phyloP scores from a whole-genome alignment of 306 rosid genomes.

The Inga laurina region DNA sequence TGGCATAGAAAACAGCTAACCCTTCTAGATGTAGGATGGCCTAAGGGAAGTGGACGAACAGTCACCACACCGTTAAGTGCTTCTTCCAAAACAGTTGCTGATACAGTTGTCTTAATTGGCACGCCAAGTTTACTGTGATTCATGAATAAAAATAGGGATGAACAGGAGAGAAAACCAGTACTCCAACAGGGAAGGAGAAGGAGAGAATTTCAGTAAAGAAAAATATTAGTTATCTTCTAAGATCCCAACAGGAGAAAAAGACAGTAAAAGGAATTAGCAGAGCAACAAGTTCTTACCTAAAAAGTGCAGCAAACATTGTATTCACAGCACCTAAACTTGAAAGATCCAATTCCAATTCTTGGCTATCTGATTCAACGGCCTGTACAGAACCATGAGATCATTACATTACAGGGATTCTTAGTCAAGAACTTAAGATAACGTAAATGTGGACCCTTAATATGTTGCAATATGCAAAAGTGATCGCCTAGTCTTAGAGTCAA shows the following conservation, averaged over 20 bases:
- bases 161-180: constrained; percentile 6
- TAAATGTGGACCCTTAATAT: neutral
- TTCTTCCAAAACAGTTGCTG: constrained; percentile 93
- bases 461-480: constrained; percentile 5
- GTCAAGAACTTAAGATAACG: neutral
- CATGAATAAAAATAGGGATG: constrained; percentile 26
- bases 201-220: constrained; percentile 1
- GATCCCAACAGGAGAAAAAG: constrained; percentile 16
- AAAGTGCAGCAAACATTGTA: constrained; percentile 99
- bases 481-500: neutral
- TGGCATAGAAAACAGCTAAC: constrained; percentile 35
- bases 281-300: constrained; percentile 54
- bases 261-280: constrained; percentile 18
- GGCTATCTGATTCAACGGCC: constrained; percentile 95
- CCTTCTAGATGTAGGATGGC: constrained; percentile 68
- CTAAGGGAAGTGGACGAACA: constrained; percentile 72
- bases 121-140: constrained; percentile 93
- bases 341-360: constrained; percentile 97
- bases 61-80: constrained; percentile 81
- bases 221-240: neutral
- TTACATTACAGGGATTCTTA: constrained; percentile 11
- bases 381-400: constrained; percentile 40
- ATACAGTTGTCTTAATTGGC: constrained; percentile 95
- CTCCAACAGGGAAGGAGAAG: neutral
- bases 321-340: constrained; percentile 97